A percentile compares a stretch with the other conserved stretches of the same genome.
Conservation (phyloP, 306 rosid genomes). For the Cucumis cinereus region DNA sequence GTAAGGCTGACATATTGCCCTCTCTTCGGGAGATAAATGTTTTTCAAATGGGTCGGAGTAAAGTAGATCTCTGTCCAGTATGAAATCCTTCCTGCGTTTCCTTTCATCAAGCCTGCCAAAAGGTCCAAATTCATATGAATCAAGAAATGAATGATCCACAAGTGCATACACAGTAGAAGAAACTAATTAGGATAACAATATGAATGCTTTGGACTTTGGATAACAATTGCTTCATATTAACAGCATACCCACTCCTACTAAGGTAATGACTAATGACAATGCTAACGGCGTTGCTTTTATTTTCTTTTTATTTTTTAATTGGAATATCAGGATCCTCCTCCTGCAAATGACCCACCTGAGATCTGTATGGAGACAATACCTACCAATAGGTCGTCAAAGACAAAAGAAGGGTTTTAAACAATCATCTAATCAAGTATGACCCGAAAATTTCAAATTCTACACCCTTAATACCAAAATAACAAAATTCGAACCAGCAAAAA, state of each 20-base stretch:
- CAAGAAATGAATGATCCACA: neutral
- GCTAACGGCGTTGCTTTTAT: neutral
- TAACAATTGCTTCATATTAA: neutral
- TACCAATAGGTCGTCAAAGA: neutral
- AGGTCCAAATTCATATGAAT: constrained; percentile 5
- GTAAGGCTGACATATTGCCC: constrained; percentile 43
- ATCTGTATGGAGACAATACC: neutral
- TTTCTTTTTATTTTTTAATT: neutral
- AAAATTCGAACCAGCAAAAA: neutral
- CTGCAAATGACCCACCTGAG: neutral
- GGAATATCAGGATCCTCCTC: neutral
- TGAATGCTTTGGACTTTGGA: neutral
- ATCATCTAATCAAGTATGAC: neutral
- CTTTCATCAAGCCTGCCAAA: constrained; percentile 84
- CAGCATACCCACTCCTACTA: neutral
- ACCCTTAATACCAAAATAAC: neutral
- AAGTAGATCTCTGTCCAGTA: constrained; percentile 75
- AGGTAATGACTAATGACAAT: neutral
- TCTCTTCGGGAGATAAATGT: constrained; percentile 55
- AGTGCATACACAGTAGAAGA: neutral
- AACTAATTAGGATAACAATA: neutral
- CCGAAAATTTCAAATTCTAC: neutral
- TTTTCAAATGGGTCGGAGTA: constrained; percentile 54
- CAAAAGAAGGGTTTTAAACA: neutral
- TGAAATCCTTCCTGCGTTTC: constrained; percentile 60